Evolutionary conservation across 768 basidiomycete genomes (phyloP), one percentile per base, ranked within the genome.

Genomic region (Tricholoma flavovirens): DNA sequence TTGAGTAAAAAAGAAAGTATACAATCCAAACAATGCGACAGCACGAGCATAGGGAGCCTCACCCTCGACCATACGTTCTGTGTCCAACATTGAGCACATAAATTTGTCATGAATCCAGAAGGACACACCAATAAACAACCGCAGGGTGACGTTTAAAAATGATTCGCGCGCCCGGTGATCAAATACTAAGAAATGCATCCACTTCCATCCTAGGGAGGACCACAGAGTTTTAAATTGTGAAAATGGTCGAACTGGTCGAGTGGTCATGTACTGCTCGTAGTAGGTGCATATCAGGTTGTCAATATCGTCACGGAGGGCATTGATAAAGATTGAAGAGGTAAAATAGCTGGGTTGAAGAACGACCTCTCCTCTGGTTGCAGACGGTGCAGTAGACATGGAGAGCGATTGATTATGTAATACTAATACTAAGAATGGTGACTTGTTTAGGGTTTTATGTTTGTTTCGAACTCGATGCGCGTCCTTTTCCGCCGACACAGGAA

Each of bases 331-430:
- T 0, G 87, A 88, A 3, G 89, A 91, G 0, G 88, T 87, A 66
- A 90, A 93, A 68, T 87, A 92, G 17, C 77, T 73, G 1, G 88
- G 88, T 63, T 91, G 90, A 9, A 92, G 70, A 36, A 80, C 71
- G 59, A 85, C 67, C 21, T 84, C 81, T 10, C 89, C 87, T 12
- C 86, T 80, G 49, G 70, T 62, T 12, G 77, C 74, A 19, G 86
- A 82, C 17, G 86, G 82, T 26, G 24, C 24, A 26, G 24, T 80
- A 8, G 73, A 55, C 53, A 9, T 75, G n/a, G n/a, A n/a, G n/a
- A n/a, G n/a, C n/a, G n/a, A n/a, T n/a, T n/a, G n/a, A 12, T 24
- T 33, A 40, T 24, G 43, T 53, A 53, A n/a, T n/a, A n/a, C n/a
- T n/a, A n/a, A n/a, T n/a, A n/a, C n/a, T n/a, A n/a, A n/a, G n/a